phyloP scores from a whole-genome alignment of 306 rosid species.

The Dalbergia cochinchinensis region DNA sequence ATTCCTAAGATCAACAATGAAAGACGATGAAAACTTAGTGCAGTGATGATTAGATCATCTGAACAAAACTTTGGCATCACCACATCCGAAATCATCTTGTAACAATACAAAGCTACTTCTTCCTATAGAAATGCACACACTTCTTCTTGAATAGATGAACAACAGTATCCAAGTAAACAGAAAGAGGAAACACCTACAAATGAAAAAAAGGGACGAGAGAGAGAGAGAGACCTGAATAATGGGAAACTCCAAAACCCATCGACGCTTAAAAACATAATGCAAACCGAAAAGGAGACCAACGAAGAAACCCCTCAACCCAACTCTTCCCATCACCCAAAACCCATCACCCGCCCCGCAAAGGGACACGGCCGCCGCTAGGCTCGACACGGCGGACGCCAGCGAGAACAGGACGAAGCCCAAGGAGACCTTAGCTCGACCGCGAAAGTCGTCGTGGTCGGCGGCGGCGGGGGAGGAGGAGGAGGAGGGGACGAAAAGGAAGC shows the following conservation, averaged over 20 bases:
- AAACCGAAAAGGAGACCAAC: conserved; percentile 72
- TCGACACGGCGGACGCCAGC: conserved; percentile 53
- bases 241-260: conserved; percentile 90
- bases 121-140: background rate
- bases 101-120: background rate
- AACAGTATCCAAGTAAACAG: background rate
- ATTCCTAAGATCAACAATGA: background rate
- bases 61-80: background rate
- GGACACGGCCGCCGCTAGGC: conserved; percentile 57
- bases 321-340: conserved; percentile 52
- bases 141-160: background rate
- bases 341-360: conserved; percentile 59
- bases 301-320: conserved; percentile 66
- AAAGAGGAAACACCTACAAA: background rate
- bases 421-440: conserved; percentile 56
- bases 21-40: background rate
- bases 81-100: background rate
- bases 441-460: conserved; percentile 45
- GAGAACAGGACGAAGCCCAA: conserved; percentile 55
- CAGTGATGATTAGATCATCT: background rate
- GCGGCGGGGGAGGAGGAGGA: conserved; percentile 45
- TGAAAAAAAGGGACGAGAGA: background rate
- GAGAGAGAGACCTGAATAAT: conserved; percentile 76
- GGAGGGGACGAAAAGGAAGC: conserved; percentile 59
- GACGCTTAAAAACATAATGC: conserved; percentile 68